Evolutionary conservation across 768 basidiomycete species (phyloP).

Genomic region (Chiua virens): DNA sequence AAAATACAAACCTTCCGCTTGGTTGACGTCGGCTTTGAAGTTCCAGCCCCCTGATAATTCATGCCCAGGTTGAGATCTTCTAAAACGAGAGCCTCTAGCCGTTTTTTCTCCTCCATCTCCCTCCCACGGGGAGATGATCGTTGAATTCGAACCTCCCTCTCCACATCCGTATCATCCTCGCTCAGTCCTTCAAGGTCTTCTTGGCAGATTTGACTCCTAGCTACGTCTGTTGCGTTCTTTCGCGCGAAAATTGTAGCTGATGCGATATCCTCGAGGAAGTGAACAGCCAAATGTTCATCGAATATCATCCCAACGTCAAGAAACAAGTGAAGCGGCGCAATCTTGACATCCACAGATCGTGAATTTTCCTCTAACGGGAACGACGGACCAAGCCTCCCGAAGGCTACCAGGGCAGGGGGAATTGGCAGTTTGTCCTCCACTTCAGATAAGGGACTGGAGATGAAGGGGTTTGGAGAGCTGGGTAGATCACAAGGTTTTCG

Average conservation of each 20-base stretch:
- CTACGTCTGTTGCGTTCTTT: not conserved
- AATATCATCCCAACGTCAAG: slow-evolving; percentile 57
- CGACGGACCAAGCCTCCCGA: slow-evolving; percentile 2
- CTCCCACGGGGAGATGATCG: slow-evolving; percentile 12
- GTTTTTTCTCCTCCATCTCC: slow-evolving; percentile 37
- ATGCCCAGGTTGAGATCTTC: slow-evolving; percentile 58
- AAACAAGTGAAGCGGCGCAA: slow-evolving; percentile 74
- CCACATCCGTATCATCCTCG: slow-evolving; percentile 13
- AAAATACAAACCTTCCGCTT: slow-evolving; percentile 18
- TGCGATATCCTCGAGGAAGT: slow-evolving; percentile 50
- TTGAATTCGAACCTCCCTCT: slow-evolving; percentile 27
- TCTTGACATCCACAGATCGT: slow-evolving; percentile 34
- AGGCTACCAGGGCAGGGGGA: slow-evolving; percentile 21
- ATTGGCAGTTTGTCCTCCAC: slow-evolving; percentile 8
- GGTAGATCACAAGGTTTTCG: slow-evolving; percentile 15
- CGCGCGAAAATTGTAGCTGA: slow-evolving; percentile 15
- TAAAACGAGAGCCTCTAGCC: slow-evolving; percentile 51
- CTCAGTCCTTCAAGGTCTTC: slow-evolving; percentile 3
- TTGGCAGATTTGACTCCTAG: not conserved
- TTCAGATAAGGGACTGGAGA: slow-evolving; percentile 19
- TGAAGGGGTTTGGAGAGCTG: slow-evolving; percentile 15
- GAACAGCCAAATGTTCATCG: slow-evolving; percentile 37
- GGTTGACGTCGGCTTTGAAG: not conserved
- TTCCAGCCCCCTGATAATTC: slow-evolving; percentile 38
- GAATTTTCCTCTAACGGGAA: slow-evolving; percentile 1